These are phyloP conservation scores for Fomitiporia mediterranea DNA, from an alignment of 1,284 basidiomycete genomes.

Conservation along the genomic window DNA sequence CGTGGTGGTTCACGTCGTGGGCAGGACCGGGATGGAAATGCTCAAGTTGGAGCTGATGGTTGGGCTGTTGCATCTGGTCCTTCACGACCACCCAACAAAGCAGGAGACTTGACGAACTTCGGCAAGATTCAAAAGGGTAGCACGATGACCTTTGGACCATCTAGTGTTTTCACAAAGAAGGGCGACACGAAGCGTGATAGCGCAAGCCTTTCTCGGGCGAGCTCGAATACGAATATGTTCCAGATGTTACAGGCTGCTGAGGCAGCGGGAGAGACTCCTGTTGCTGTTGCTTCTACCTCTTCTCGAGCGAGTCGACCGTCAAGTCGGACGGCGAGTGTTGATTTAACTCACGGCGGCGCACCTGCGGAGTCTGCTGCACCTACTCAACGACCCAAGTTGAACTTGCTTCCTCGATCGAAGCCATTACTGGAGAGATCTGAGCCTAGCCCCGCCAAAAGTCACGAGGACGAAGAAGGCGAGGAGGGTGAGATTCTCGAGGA, in stretches of 20 bases:
- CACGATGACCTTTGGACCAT: conserved; percentile 68
- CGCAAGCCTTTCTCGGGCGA: conserved; percentile 70
- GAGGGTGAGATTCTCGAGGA: conserved; percentile 32
- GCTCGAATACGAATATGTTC: conserved; percentile 86
- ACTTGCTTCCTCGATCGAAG: conserved; percentile 57
- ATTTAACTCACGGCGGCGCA: conserved; percentile 35
- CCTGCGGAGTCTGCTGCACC: conserved; percentile 39
- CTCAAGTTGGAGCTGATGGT: conserved; percentile 65
- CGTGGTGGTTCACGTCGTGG: conserved; percentile 86
- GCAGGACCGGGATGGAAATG: conserved; percentile 59
- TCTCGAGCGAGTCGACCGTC: conserved; percentile 23
- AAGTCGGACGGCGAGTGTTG: conserved; percentile 45
- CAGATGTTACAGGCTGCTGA: conserved; percentile 64
- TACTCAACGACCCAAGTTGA: conserved; percentile 67
- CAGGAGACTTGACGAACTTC: conserved; percentile 83
- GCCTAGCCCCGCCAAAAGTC: conserved; percentile 48
- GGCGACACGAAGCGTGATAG: conserved; percentile 60
- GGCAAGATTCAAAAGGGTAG: conserved; percentile 72
- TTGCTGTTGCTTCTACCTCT: conserved; percentile 35
- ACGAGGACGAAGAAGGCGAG: conserved; percentile 51
- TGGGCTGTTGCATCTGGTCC: conserved; percentile 76
- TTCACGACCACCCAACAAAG: conserved; percentile 66
- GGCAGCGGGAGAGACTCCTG: conserved; percentile 42
- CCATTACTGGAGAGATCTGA: conserved; percentile 41
- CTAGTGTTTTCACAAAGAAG: conserved; percentile 72